Evolutionary conservation across 805 yeast species (phyloP).

Genomic region (Starmerella geochares): DNA sequence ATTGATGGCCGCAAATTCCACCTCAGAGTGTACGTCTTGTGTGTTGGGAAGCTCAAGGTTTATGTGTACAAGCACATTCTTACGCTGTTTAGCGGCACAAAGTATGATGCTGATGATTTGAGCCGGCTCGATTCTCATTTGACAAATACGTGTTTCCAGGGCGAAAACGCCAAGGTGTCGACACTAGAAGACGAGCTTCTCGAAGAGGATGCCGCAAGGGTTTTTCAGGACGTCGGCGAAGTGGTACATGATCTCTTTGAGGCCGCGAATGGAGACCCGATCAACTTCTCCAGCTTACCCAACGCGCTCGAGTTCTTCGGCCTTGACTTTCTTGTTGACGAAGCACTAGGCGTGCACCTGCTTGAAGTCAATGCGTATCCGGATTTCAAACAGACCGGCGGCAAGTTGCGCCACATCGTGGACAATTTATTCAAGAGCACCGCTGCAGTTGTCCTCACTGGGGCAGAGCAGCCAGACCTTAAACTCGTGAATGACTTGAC

Average conservation of each 20-base stretch:
- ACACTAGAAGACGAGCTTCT: constrained; percentile 54
- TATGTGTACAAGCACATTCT: constrained; percentile 72
- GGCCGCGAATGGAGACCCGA: constrained; percentile 66
- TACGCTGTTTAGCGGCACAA: constrained; percentile 61
- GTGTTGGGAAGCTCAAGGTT: constrained; percentile 64
- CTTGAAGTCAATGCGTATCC: constrained; percentile 91
- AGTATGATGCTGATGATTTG: constrained; percentile 35
- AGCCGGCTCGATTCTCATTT: constrained; percentile 60
- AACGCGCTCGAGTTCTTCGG: constrained; percentile 87
- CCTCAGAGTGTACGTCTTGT: constrained; percentile 70
- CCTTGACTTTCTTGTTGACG: constrained; percentile 70
- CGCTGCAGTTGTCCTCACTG: constrained; percentile 37
- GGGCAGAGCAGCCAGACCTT: neutral
- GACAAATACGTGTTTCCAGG: constrained; percentile 89
- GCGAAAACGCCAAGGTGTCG: constrained; percentile 43
- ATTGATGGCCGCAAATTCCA: constrained; percentile 74
- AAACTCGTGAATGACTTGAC: constrained; percentile 1
- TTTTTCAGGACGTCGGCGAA: constrained; percentile 41
- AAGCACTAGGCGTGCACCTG: constrained; percentile 43
- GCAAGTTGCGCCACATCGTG: constrained; percentile 54
- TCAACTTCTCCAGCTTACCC: constrained; percentile 70
- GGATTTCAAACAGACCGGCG: constrained; percentile 93
- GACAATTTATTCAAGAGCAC: constrained; percentile 54
- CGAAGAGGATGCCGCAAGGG: constrained; percentile 29
- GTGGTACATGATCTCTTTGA: constrained; percentile 72